phyloP scores from a whole-genome alignment of 768 basidiomycete genomes.

The Hericium erinaceus region DNA sequence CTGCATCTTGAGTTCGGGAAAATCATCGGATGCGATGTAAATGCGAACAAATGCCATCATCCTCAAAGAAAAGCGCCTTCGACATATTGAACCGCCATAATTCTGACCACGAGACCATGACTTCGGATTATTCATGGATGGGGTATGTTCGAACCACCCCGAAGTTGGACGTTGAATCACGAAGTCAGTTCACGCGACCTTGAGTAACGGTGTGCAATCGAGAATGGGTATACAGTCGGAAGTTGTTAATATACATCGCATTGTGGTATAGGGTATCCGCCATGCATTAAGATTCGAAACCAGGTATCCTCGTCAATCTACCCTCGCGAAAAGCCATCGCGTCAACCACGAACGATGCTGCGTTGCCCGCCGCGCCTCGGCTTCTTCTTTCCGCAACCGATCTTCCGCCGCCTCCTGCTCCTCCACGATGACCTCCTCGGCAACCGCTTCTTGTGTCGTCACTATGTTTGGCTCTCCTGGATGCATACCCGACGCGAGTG shows the following conservation, averaged over 20 bases:
- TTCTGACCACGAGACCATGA: not conserved
- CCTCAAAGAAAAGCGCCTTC: not conserved
- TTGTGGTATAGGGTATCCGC: too few species aligned
- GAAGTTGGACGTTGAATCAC: too few species aligned
- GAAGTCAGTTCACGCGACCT: too few species aligned
- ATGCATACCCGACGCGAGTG: slow-evolving; percentile 9
- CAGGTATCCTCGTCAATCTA: not conserved
- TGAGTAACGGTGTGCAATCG: too few species aligned
- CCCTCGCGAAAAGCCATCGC: slow-evolving; percentile 55
- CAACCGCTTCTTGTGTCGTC: slow-evolving; percentile 50
- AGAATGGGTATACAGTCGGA: too few species aligned
- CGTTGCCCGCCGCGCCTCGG: slow-evolving; percentile 32
- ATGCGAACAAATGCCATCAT: slow-evolving; percentile 3
- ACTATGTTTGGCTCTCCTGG: not conserved
- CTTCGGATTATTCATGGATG: not conserved
- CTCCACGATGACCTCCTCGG: slow-evolving; percentile 61
- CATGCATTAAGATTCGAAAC: not conserved
- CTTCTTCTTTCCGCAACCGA: slow-evolving; percentile 45
- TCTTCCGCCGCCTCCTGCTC: slow-evolving; percentile 49
- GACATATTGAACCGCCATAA: not conserved
- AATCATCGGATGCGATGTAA: slow-evolving; percentile 9
- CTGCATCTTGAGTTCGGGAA: not conserved
- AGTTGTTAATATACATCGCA: too few species aligned
- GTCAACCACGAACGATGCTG: slow-evolving; percentile 50
- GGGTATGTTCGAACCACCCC: not conserved